Evolutionary conservation across 2,329 filamentous ascomycete species (phyloP), one percentile per base, ranked within the genome.

Genomic region (Podosphaera xanthii): DNA sequence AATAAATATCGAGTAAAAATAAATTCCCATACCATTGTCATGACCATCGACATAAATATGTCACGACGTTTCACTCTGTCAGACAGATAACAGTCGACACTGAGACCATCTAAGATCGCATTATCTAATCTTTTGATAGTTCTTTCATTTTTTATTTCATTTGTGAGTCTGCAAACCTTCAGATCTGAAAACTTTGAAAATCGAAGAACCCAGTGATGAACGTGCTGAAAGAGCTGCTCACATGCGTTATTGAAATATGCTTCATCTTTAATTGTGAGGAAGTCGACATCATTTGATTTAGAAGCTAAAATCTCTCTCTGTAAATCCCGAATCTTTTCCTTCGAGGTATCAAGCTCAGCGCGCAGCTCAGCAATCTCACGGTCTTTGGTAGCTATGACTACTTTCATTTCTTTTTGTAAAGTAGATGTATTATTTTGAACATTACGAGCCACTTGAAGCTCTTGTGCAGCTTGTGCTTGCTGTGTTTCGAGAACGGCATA

Each of bases 11-110:
- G 83, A 7, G 91, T 96, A 70, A 98, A 98, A 69, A 98, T 84
- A 68, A 94, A 96, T 71, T 98, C 92, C 90, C 90, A 98, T 58
- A 98, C 83, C 89, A 98, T 96, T 62, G 86, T 92, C 90, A 97
- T 97, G 59, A 91, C 87, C 71, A 98, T 89, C 44, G 89, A 92
- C 88, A 97, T 96, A 77, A 98, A 96, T 60, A 97, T 83, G 70
- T 97, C 91, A 61, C 91, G 83, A 62, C 92, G 84, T 67, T 80
- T 83, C 59, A 96, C 85, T 46, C 94, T 86, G 70, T 98, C 91
- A 64, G 80, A 79, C 56, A 98, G 82, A 68, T 94, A 92, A 60
- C 77, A 75, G 71, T 97, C 89, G 63, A 95, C 89, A 69, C 97
- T 90, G 53, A 88, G 88, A 62, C 91, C 92, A 72, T 98, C 94